A percentile compares a stretch with the other conserved stretches of the same genome.
Evolutionary conservation across 1,284 basidiomycete genomes (phyloP).

Genomic region (Moesziomyces globuligerus): DNA sequence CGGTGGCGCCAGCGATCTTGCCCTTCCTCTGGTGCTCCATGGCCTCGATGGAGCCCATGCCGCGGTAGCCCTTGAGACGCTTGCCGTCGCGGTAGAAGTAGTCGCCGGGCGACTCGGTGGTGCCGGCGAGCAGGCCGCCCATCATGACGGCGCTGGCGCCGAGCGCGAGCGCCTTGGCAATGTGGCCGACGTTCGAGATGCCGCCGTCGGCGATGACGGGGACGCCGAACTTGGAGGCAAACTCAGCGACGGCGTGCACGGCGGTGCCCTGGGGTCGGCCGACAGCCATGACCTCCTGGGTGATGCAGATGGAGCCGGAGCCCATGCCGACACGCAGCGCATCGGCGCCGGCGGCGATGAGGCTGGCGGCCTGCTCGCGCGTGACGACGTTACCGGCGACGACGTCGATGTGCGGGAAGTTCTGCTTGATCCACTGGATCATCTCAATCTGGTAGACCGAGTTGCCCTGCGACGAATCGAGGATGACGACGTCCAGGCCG

Average conservation of each 20-base stretch:
- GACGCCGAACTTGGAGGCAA: constrained; percentile 90
- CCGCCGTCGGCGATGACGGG: constrained; percentile 99
- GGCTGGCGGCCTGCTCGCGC: constrained; percentile 91
- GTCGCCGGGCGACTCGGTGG: constrained; percentile 95
- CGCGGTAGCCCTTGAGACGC: constrained; percentile 97
- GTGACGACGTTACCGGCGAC: constrained; percentile 98
- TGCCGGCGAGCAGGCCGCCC: constrained; percentile 95
- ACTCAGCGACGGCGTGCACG: constrained; percentile 93
- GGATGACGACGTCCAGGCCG: constrained; percentile 91
- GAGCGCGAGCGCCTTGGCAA: constrained; percentile 93
- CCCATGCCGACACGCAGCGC: constrained; percentile 97
- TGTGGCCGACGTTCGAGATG: constrained; percentile 93
- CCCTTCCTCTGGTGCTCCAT: constrained; percentile 66
- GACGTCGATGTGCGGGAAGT: constrained; percentile 78
- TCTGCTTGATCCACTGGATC: constrained; percentile 91
- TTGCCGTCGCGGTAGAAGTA: constrained; percentile 99
- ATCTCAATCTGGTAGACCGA: constrained; percentile 94
- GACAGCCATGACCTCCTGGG: constrained; percentile 99
- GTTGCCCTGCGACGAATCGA: constrained; percentile 98
- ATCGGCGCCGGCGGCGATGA: constrained; percentile 95
- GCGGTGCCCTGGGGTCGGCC: constrained; percentile 97
- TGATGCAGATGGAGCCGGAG: constrained; percentile 97
- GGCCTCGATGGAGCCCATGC: constrained; percentile 82
- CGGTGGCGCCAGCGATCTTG: constrained; percentile 65
- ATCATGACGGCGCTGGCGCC: constrained; percentile 98